Evolutionary conservation across 2,329 filamentous ascomycete genomes (phyloP).

Genomic region (Ophiostoma tasmaniense): DNA sequence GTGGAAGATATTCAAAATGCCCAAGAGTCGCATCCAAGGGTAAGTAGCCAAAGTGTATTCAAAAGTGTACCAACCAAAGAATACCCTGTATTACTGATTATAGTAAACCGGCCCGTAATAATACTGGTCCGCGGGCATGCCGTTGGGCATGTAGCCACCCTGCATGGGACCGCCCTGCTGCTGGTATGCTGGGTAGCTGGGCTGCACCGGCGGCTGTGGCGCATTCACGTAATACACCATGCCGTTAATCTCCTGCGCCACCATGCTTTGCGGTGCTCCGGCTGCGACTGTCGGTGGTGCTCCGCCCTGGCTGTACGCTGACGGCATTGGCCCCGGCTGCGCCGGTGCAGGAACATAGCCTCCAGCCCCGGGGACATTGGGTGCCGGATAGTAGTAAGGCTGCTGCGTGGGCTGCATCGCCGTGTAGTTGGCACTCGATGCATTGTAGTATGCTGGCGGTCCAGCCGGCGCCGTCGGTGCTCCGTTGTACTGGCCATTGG

Average conservation of each 20-base stretch:
- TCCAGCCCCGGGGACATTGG: conserved; percentile 35
- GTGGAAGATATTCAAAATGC: not conserved
- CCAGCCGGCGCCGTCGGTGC: conserved; percentile 42
- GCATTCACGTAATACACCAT: conserved; percentile 94
- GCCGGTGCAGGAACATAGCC: conserved; percentile 46
- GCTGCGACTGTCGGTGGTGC: conserved; percentile 23
- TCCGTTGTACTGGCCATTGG: conserved; percentile 37
- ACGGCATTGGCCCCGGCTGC: conserved; percentile 33
- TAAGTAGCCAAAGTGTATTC: no score
- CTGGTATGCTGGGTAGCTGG: conserved; percentile 38
- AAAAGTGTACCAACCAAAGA: not conserved
- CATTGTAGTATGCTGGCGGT: conserved; percentile 31
- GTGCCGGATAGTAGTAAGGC: conserved; percentile 28
- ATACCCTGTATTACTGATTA: not conserved
- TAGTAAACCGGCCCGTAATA: conserved; percentile 45
- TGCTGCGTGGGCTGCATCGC: conserved; percentile 47
- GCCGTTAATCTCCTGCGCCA: conserved; percentile 84
- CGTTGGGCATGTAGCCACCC: conserved; percentile 46
- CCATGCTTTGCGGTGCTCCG: conserved; percentile 38
- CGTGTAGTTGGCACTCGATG: conserved; percentile 33
- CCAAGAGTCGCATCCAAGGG: no score
- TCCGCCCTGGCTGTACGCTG: conserved; percentile 32
- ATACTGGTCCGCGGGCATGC: conserved; percentile 46
- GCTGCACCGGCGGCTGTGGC: conserved; percentile 62
- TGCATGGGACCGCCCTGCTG: conserved; percentile 27